A percentile compares a stretch with the other conserved stretches of the same genome.
Evolutionary conservation across 352 stramenopile genomes (phyloP).

Genomic region (Globisporangium rhizosaccharum): DNA sequence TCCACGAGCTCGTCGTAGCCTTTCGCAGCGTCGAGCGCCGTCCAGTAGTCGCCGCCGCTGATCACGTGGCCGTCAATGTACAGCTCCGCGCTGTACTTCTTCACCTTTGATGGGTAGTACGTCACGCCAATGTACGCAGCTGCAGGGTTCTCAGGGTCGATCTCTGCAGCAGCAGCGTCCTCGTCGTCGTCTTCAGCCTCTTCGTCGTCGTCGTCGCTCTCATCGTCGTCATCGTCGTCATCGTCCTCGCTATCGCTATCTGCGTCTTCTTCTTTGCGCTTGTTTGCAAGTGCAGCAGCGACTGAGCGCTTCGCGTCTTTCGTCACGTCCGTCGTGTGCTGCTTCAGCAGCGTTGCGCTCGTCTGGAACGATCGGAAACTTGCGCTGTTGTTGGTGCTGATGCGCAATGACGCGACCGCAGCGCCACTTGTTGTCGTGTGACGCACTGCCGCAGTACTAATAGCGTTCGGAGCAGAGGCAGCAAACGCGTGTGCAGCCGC

Average conservation of each 20-base stretch:
- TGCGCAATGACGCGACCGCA: not conserved
- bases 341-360: conserved; percentile 12
- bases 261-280: not conserved
- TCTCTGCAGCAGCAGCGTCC: conserved; percentile 24
- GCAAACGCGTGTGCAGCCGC: conserved; percentile 2
- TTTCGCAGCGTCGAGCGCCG: conserved; percentile 72
- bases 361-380: conserved; percentile 12
- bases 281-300: conserved; percentile 7
- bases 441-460: not conserved
- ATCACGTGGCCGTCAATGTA: conserved; percentile 64
- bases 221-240: conserved; percentile 15
- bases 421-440: not conserved
- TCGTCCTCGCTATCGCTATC: not conserved
- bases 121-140: conserved; percentile 62
- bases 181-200: conserved; percentile 20
- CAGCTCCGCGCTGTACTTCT: conserved; percentile 80
- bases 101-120: conserved; percentile 65
- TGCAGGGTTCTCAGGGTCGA: conserved; percentile 23
- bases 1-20: conserved; percentile 79
- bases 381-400: not conserved
- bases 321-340: conserved; percentile 20
- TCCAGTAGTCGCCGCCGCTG: conserved; percentile 79
- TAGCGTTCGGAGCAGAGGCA: not conserved
- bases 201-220: conserved; percentile 16
- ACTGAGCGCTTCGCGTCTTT: conserved; percentile 12